Conservation (phyloP, 495 filamentous ascomycete genomes). For the Penicillium cataractarum region DNA sequence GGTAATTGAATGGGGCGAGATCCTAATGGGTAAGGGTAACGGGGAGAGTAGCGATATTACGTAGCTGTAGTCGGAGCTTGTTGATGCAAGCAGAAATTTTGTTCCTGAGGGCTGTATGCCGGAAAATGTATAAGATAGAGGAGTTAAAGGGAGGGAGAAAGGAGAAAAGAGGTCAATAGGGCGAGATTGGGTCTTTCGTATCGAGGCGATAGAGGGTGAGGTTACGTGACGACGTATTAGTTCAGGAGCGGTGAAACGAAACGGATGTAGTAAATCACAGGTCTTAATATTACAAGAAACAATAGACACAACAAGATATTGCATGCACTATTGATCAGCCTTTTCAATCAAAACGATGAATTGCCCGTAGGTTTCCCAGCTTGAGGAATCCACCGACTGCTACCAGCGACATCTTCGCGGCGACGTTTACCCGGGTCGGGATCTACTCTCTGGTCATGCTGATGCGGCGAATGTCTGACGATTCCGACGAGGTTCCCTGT, state of each 20-base stretch:
- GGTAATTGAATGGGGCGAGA: slow-evolving; percentile 20
- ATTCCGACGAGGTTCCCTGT: not conserved
- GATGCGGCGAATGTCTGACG: not conserved
- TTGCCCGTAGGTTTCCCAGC: slow-evolving; percentile 1
- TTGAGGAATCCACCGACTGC: not conserved
- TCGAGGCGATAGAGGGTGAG: too few relatives aligned
- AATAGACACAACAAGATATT: too few relatives aligned
- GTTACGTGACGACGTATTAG: too few relatives aligned
- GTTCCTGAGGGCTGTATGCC: slow-evolving; percentile 11
- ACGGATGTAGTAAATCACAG: too few relatives aligned
- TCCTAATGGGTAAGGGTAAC: slow-evolving; percentile 15
- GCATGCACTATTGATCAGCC: too few relatives aligned
- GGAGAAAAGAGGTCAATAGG: too few relatives aligned
- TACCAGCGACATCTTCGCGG: not conserved
- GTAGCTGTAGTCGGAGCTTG: slow-evolving; percentile 16
- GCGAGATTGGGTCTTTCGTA: too few relatives aligned
- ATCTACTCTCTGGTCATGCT: not conserved
- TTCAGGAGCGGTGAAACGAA: too few relatives aligned
- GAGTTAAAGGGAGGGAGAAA: too few relatives aligned
- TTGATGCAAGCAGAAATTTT: slow-evolving; percentile 16
- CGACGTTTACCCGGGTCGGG: not conserved
- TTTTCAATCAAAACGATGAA: not conserved
- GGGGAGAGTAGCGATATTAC: slow-evolving; percentile 12
- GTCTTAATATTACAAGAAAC: too few relatives aligned
- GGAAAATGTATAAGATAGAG: slow-evolving; percentile 10